Evolutionary conservation across 2,329 filamentous ascomycete species (phyloP).

Genomic region (Cucurbitaria berberidis): DNA sequence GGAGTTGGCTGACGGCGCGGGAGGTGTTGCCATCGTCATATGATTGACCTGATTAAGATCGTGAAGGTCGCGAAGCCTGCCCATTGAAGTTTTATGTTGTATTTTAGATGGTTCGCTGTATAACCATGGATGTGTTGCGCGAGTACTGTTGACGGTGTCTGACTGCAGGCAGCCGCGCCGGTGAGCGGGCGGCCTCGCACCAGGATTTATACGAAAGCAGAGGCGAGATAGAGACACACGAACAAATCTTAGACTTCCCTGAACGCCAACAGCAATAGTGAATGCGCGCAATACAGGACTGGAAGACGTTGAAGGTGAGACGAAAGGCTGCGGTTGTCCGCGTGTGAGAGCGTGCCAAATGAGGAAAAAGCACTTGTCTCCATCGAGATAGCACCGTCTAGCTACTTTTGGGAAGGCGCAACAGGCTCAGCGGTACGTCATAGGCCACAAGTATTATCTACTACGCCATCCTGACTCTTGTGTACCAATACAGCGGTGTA

Average conservation of each 20-base stretch:
- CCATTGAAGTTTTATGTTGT: neutral
- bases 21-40: constrained; percentile 3
- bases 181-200: neutral
- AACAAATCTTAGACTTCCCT: neutral
- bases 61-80: neutral
- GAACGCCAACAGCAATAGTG: neutral
- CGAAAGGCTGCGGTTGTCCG: neutral
- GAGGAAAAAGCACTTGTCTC: neutral
- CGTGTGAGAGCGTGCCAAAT: neutral
- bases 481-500: neutral
- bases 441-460: constrained; percentile 2
- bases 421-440: neutral
- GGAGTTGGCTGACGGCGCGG: constrained; percentile 6
- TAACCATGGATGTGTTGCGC: neutral
- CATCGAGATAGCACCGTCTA: neutral
- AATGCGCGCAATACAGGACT: neutral
- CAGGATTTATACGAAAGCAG: neutral
- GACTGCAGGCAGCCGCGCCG: neutral
- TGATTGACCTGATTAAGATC: neutral
- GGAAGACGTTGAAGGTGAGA: neutral
- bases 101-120: neutral
- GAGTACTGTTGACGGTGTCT: neutral
- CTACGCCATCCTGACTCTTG: neutral
- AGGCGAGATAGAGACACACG: too few relatives aligned
- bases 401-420: neutral